Evolutionary conservation across 805 yeast genomes (phyloP), one percentile per base, ranked within the genome.

Genomic region (Pichia manshurica): DNA sequence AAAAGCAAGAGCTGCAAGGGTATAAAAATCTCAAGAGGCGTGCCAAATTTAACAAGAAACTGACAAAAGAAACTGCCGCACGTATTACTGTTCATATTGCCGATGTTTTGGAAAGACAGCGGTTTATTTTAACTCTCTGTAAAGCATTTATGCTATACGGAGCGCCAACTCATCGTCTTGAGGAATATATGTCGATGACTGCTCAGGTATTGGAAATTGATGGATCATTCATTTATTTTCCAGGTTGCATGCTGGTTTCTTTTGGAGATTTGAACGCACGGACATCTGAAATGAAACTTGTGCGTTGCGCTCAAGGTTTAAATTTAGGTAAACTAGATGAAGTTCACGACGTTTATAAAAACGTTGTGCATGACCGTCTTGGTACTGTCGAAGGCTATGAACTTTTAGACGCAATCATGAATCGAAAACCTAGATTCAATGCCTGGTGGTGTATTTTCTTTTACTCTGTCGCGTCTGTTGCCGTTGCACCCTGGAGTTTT

Each of bases 221-320:
- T 62, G 96, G 95, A 0, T 96, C 90, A 56, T 90, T 87, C 56
- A 73, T 91, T 46, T 91, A 91, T 62, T 75, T 91, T 48, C 98
- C 98, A 0, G 98, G 98, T 1, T 86, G 95, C 60, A 91, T 91
- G 96, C 78, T 91, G 53, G 81, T 87, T 10, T 85, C 96, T 0
- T 91, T 90, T 65, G 96, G 96, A 61, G 98, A 91, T 64, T 84
- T 89, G 2, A 80, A 95, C 0, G 88, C 97, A 0, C 86, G 96
- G 68, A 91, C 98, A 0, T 84, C 96, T 6, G 97, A 91, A 64
- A 90, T 91, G 65, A 95, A 87, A 57, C 71, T 91, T 51, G 90
- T 91, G 2, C 75, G 95, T 56, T 84, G 90, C 60, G 77, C 81
- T 2, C 97, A 91, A 62, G 97, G 96, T n/a, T 68, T 91, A 44